phyloP scores from a whole-genome alignment of 2,329 filamentous ascomycete species.

The Fusarium sp. region DNA sequence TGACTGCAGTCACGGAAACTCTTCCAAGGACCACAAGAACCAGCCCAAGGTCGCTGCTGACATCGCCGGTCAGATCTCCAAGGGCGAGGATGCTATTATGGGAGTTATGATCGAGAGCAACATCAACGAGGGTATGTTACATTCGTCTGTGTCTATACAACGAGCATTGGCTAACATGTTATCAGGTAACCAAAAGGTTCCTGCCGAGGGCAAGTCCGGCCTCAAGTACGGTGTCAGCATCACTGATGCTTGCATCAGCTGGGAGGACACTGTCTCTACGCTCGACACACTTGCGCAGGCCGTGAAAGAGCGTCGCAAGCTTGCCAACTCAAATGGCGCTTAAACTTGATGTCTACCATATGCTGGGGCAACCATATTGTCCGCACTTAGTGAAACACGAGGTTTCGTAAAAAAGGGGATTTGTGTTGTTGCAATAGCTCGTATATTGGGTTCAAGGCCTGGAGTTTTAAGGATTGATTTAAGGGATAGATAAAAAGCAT shows the following conservation, averaged over 20 bases:
- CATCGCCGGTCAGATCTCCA: conserved; percentile 84
- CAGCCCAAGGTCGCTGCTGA: conserved; percentile 91
- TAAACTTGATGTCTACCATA: conserved; percentile 3
- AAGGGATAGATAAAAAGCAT: conserved; percentile 41
- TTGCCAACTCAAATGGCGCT: conserved; percentile 42
- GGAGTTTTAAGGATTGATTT: conserved; percentile 43
- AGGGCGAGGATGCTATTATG: conserved; percentile 88
- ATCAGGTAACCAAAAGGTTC: conserved; percentile 85
- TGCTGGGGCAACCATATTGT: background rate
- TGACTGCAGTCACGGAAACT: conserved; percentile 98
- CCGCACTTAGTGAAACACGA: conserved; percentile 4
- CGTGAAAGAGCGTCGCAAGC: conserved; percentile 69
- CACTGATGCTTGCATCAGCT: conserved; percentile 96
- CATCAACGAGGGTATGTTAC: conserved; percentile 84
- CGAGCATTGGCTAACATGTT: conserved; percentile 42
- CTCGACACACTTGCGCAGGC: conserved; percentile 82
- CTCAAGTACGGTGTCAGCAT: conserved; percentile 96
- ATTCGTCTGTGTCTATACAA: background rate
- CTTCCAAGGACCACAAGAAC: conserved; percentile 94
- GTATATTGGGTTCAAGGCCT: conserved; percentile 35
- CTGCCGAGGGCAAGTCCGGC: conserved; percentile 82
- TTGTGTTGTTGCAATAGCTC: conserved; percentile 26
- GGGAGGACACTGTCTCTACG: conserved; percentile 86
- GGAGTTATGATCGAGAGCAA: conserved; percentile 99
- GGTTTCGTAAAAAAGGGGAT: conserved; percentile 9